phyloP scores from a whole-genome alignment of 352 stramenopile species.

The Halophytophthora polymorphica region DNA sequence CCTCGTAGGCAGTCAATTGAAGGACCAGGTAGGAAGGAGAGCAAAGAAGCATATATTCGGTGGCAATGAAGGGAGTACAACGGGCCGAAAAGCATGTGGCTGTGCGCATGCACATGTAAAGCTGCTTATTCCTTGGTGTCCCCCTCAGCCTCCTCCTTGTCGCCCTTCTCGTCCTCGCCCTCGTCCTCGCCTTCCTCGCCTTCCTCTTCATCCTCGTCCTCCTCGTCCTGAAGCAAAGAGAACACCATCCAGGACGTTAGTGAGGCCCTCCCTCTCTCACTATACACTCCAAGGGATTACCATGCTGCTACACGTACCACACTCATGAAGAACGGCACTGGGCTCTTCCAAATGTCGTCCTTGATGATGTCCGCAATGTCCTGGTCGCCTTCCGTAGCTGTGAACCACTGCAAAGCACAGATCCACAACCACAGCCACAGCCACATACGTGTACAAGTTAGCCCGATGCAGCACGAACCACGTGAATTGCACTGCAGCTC shows the following conservation, averaged over 20 bases:
- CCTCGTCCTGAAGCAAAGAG: constrained; percentile 29
- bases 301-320: constrained; percentile 20
- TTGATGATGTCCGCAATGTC: constrained; percentile 75
- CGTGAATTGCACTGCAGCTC: background rate
- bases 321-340: constrained; percentile 53
- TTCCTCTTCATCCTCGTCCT: constrained; percentile 35
- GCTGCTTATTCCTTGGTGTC: constrained; percentile 32
- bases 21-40: constrained; percentile 20
- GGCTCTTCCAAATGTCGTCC: constrained; percentile 78
- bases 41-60: too few relatives aligned
- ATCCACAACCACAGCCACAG: background rate
- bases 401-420: constrained; percentile 43
- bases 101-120: too few relatives aligned
- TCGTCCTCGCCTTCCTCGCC: constrained; percentile 38
- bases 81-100: too few relatives aligned
- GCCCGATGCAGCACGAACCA: background rate
- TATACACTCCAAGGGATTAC: background rate
- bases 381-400: constrained; percentile 47
- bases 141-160: constrained; percentile 20
- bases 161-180: constrained; percentile 32
- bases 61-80: too few relatives aligned
- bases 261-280: too few relatives aligned
- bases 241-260: too few relatives aligned
- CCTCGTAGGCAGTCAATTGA: too few relatives aligned
- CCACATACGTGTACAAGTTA: background rate